Base-by-base conservation (phyloP, 768 basidiomycete species). In the Trametes punicea region DNA sequence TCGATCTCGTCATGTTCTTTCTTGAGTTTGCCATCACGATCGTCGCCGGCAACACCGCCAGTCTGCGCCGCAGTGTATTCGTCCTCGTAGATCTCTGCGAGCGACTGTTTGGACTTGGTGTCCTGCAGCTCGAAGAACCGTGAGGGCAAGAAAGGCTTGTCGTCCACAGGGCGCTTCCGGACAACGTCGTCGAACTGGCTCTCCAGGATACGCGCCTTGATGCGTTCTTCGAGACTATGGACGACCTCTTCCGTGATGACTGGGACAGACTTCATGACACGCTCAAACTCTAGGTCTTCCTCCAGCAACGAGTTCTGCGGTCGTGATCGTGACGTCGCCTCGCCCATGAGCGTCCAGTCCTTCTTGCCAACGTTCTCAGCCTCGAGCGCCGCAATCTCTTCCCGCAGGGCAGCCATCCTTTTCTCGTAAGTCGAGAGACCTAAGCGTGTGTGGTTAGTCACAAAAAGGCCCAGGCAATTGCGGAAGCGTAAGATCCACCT, bases 41-140 rank as follows among this genome's bases (percentile, higher is more conserved):
- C 90, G 62, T 93, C 89, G 1, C 73, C 74, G 13, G 73, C 68
- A 2, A 74, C 70, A 5, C 77, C 81, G 13, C 81, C 84, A 0
- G 77, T 73, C 60, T 85, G 82, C 31, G 81, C 81, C 6, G 86
- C 84, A 34, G 85, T 77, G 70, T 88, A 99, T 55, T 95, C 95
- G 42, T 90, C 86, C 68, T 97, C 97, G 71, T 98, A 98, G 36
- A 99, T 90, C 73, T 98, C 90, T 13, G 94, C 95, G 42, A 99
- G 81, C 0, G 91, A 94, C 68, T 92, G 88, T 4, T 82, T 77
- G 7, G 91, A 94, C 68, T 95, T 90, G 3, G 83, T 85, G 65
- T 96, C 94, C 68, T 93, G 85, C 8, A 98, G 74, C 67, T 98
- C 95, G 56, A 97, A 83, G 53, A 91, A 76, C 29, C 88, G 83